phyloP scores from a whole-genome alignment of 2,329 filamentous ascomycete genomes.

The Colletotrichum higginsianum region DNA sequence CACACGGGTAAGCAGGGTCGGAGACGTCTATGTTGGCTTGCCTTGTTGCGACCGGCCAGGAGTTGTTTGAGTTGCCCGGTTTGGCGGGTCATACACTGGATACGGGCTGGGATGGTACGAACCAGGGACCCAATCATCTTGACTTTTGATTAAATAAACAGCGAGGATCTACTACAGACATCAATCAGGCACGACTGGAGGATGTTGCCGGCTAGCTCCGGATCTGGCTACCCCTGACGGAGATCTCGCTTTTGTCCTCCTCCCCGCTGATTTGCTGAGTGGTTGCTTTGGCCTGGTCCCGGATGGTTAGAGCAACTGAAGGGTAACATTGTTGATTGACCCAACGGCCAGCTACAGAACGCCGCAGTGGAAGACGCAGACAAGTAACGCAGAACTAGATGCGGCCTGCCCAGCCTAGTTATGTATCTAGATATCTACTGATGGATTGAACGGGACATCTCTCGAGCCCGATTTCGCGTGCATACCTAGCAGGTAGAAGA shows the following conservation, averaged over 20 bases:
- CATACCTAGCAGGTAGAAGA: neutral
- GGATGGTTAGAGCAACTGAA: neutral
- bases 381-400: neutral
- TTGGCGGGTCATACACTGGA: slow-evolving; percentile 1
- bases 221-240: slow-evolving; percentile 2
- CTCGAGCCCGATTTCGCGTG: neutral
- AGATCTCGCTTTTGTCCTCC: slow-evolving; percentile 7
- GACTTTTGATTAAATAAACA: too few species aligned
- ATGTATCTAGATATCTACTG: too few species aligned
- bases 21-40: neutral
- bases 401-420: neutral
- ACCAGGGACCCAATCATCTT: neutral
- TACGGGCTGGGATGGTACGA: neutral
- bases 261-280: neutral
- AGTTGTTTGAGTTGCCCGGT: neutral
- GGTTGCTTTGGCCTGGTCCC: neutral
- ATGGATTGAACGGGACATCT: neutral
- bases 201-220: neutral
- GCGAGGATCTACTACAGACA: neutral
- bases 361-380: neutral
- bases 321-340: too few species aligned
- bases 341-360: neutral
- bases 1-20: neutral
- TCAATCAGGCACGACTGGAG: neutral
- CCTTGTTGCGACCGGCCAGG: neutral